Percentiles rank a stretch among this genome's conserved stretches.
phyloP scores from a whole-genome alignment of 805 yeast genomes.

The Yamadazyma takamatsuzukensis region DNA sequence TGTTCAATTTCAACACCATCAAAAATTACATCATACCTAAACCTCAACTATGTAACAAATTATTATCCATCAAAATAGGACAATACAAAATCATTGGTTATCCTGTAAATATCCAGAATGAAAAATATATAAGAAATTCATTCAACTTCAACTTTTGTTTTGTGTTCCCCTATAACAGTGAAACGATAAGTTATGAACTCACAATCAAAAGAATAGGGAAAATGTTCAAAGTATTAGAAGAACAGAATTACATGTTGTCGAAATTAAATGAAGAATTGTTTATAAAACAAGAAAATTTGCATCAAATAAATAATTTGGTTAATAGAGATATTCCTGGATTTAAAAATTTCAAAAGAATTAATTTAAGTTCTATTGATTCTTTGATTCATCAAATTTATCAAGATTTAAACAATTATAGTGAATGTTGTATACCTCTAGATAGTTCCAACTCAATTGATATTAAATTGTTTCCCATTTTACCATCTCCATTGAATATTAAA shows the following conservation, averaged over 20 bases:
- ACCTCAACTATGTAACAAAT: slow-evolving; percentile 80
- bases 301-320: slow-evolving; percentile 8
- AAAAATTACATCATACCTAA: slow-evolving; percentile 93
- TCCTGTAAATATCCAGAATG: slow-evolving; percentile 78
- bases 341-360: slow-evolving; percentile 28
- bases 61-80: slow-evolving; percentile 70
- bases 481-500: slow-evolving; percentile 71
- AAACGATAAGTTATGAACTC: slow-evolving; percentile 81
- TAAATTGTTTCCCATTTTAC: slow-evolving; percentile 85
- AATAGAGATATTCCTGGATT: slow-evolving; percentile 29
- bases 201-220: slow-evolving; percentile 80
- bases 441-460: slow-evolving; percentile 87
- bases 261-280: slow-evolving; percentile 39
- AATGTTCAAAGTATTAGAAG: slow-evolving; percentile 88
- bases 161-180: slow-evolving; percentile 80
- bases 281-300: slow-evolving; percentile 24
- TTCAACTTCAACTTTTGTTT: slow-evolving; percentile 92
- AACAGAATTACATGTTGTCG: slow-evolving; percentile 77
- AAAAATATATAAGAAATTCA: slow-evolving; percentile 81
- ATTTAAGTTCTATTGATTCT: slow-evolving; percentile 54
- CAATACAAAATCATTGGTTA: slow-evolving; percentile 75
- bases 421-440: slow-evolving; percentile 91
- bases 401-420: slow-evolving; percentile 92
- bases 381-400: slow-evolving; percentile 87
- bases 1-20: slow-evolving; percentile 78